phyloP scores from a whole-genome alignment of 2,329 filamentous ascomycete genomes.

The Clonostachys chloroleuca region DNA sequence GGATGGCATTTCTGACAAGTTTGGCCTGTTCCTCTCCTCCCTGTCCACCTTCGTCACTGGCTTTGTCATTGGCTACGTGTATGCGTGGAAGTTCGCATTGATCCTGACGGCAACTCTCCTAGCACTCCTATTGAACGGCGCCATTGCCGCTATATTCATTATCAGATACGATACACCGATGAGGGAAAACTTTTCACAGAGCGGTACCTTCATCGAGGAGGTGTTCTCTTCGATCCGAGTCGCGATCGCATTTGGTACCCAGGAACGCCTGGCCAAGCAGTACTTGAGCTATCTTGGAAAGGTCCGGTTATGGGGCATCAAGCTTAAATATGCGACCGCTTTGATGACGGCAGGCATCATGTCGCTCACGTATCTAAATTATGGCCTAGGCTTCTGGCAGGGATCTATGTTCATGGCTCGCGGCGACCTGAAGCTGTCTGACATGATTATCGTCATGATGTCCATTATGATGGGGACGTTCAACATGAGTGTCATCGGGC shows the following conservation, averaged over 20 bases:
- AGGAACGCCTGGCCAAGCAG: conserved; percentile 80
- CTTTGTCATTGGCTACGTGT: conserved; percentile 85
- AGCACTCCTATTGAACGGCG: conserved; percentile 74
- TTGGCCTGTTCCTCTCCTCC: conserved; percentile 71
- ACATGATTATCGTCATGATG: conserved; percentile 82
- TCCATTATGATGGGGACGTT: conserved; percentile 92
- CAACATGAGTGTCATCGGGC: conserved; percentile 80
- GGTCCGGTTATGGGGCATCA: conserved; percentile 73
- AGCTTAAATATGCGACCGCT: conserved; percentile 67
- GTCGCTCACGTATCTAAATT: conserved; percentile 79
- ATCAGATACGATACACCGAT: conserved; percentile 77
- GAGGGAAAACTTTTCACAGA: conserved; percentile 74
- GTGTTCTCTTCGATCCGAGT: conserved; percentile 92
- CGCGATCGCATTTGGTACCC: conserved; percentile 87
- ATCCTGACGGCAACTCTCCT: conserved; percentile 79
- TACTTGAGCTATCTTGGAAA: conserved; percentile 73
- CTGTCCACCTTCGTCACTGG: conserved; percentile 81
- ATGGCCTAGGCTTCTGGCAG: conserved; percentile 85
- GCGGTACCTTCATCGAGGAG: conserved; percentile 88
- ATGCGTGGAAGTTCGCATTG: conserved; percentile 88
- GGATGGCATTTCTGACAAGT: conserved; percentile 89
- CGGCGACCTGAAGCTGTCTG: conserved; percentile 60
- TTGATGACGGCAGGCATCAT: conserved; percentile 84
- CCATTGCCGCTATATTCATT: conserved; percentile 66
- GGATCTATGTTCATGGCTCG: conserved; percentile 70